phyloP scores from a whole-genome alignment of 176 grass and related monocot genomes.

The Oryza nivara region DNA sequence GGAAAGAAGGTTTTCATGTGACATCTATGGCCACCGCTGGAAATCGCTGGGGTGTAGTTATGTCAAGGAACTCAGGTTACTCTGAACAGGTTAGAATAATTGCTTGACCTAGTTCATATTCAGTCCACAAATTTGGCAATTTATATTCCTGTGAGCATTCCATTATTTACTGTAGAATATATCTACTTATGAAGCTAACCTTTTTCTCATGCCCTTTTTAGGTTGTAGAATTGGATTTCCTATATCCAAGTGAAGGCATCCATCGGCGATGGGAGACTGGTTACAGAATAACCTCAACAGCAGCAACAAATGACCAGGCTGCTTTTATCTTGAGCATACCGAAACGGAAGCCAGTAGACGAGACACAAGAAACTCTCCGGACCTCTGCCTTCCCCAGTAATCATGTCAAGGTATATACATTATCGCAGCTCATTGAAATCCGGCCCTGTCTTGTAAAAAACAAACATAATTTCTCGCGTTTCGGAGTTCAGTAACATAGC shows the following conservation, averaged over 20 bases:
- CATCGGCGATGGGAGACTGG: slow-evolving; percentile 88
- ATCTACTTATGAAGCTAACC: background rate
- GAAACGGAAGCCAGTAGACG: slow-evolving; percentile 74
- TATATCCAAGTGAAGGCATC: slow-evolving; percentile 96
- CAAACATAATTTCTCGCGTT: background rate
- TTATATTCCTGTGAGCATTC: slow-evolving; percentile 12
- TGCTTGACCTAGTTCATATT: slow-evolving; percentile 1
- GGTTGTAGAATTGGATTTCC: slow-evolving; percentile 96
- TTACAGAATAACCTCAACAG: slow-evolving; percentile 86
- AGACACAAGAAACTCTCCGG: slow-evolving; percentile 94
- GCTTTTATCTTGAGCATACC: slow-evolving; percentile 91
- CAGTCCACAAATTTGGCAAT: background rate
- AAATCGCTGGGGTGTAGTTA: slow-evolving; percentile 90
- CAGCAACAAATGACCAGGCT: slow-evolving; percentile 81
- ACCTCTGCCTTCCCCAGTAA: slow-evolving; percentile 85
- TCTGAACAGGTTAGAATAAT: slow-evolving; percentile 67
- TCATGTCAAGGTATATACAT: slow-evolving; percentile 87
- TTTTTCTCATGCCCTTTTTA: slow-evolving; percentile 27
- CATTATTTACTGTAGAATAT: background rate
- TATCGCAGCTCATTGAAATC: background rate
- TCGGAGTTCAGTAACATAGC: background rate
- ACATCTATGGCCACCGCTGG: slow-evolving; percentile 95
- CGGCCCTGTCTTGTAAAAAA: background rate
- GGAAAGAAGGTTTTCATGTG: slow-evolving; percentile 99
- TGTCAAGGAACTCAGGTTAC: slow-evolving; percentile 92